Base-by-base conservation (phyloP, 768 basidiomycete genomes). In the Lanmaoa rubissima region DNA sequence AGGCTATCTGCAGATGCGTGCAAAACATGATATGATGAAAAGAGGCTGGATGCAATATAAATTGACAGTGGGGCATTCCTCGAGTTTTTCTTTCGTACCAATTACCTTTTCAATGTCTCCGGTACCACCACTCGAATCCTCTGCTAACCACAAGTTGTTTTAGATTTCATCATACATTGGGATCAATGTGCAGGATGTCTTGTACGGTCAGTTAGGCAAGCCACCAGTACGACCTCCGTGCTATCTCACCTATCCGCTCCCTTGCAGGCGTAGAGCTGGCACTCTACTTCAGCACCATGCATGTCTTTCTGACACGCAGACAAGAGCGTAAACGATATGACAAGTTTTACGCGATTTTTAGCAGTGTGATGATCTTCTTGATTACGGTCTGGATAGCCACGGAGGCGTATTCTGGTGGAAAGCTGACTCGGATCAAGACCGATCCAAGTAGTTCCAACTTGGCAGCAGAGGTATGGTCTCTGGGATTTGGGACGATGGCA, bases 381-480 rank as follows among this genome's bases (percentile, higher is more conserved):
- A 64, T 63, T 62, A 71, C 74, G 1, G 55, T 71, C n/a, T 72
- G 67, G 53, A 56, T 69, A 17, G 52, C 57, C 21, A 21, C 39
- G 4, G 17, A 50, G 9, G 45, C 34, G 5, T 34, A 65, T 4
- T 65, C 63, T 11, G 63, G 64, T 2, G 55, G 70, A 46, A 44
- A 63, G 38, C 61, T 66, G 53, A 24, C 21, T 24, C 21, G 21
- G 7, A 51, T 72, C 51, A 1, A 49, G 64, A 45, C 9, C 21
- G 69, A 68, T 36, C 73, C 74, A 6, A 69, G 70, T 4, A 74
- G 74, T 56, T 69, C 17, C 44, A 47, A 28, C 55, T 64, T 24
- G 49, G 66, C 58, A 8, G 47, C 60, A 12, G 56, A 62, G 1
- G 63, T 64, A 51, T 56, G 69, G 60, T 57, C 50, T 28, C 44